phyloP scores from a whole-genome alignment of 805 yeast species.

The Naumovozyma castellii region DNA sequence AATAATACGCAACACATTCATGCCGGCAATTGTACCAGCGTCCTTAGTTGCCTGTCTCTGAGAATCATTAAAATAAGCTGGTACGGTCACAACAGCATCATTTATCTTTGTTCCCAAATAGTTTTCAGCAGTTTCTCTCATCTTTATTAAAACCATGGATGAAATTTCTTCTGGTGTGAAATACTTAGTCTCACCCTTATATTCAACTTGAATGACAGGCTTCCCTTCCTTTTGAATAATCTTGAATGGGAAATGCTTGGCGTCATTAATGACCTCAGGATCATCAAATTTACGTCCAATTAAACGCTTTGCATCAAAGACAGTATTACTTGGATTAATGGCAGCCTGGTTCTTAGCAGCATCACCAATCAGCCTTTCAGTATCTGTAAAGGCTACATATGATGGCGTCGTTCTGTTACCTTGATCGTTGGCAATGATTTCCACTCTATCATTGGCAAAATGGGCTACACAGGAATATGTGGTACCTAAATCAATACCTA shows the following conservation, averaged over 20 bases:
- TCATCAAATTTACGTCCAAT: slow-evolving; percentile 81
- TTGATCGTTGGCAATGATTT: slow-evolving; percentile 92
- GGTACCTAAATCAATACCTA: slow-evolving; percentile 74
- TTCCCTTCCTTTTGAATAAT: slow-evolving; percentile 62
- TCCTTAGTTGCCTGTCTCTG: slow-evolving; percentile 97
- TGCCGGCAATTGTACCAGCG: slow-evolving; percentile 91
- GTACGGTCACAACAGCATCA: slow-evolving; percentile 90
- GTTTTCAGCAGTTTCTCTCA: slow-evolving; percentile 84
- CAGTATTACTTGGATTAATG: slow-evolving; percentile 81
- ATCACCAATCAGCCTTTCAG: slow-evolving; percentile 88
- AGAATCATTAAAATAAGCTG: slow-evolving; percentile 93
- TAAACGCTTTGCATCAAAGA: slow-evolving; percentile 82
- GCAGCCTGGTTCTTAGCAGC: slow-evolving; percentile 97
- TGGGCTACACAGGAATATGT: slow-evolving; percentile 94
- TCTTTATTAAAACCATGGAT: slow-evolving; percentile 80
- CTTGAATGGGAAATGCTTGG: slow-evolving; percentile 79
- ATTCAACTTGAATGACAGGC: slow-evolving; percentile 72
- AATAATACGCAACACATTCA: slow-evolving; percentile 85
- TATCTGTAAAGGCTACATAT: slow-evolving; percentile 84
- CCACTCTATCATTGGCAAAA: slow-evolving; percentile 82
- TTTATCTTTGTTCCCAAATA: slow-evolving; percentile 70
- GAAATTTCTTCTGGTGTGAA: slow-evolving; percentile 92
- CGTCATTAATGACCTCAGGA: slow-evolving; percentile 64
- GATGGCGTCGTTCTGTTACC: slow-evolving; percentile 97
- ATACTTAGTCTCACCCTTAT: slow-evolving; percentile 70